Percentiles rank a stretch among this genome's conserved stretches.
These are phyloP conservation scores for Vicia villosa DNA, from an alignment of 306 rosid genomes.

Conservation along the genomic window DNA sequence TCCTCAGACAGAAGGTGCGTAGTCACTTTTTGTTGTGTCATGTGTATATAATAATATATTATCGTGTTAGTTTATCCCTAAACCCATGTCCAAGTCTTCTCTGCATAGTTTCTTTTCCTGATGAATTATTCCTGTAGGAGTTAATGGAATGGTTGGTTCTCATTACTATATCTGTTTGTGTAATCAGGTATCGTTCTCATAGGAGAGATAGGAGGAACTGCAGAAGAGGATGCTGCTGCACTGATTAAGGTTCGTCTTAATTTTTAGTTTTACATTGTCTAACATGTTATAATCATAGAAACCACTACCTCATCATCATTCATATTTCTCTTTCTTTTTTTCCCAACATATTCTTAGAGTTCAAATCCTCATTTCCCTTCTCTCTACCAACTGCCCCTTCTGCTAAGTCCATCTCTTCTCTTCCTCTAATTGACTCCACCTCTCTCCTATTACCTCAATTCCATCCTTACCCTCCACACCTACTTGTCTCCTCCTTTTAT, in stretches of 20 bases:
- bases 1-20: slow-evolving; percentile 95
- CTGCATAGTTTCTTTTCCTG: slow-evolving; percentile 27
- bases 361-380: not conserved
- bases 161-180: slow-evolving; percentile 23
- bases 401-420: not conserved
- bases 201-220: slow-evolving; percentile 99
- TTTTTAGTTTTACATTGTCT: not conserved
- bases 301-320: no score
- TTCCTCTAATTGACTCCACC: not conserved
- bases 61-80: not conserved
- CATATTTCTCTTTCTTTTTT: not conserved
- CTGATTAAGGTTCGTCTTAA: slow-evolving; percentile 75
- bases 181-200: slow-evolving; percentile 82
- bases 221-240: slow-evolving; percentile 99
- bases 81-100: slow-evolving; percentile 1
- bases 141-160: slow-evolving; percentile 19
- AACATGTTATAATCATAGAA: no score
- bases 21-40: slow-evolving; percentile 14
- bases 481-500: slow-evolving; percentile 13
- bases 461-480: slow-evolving; percentile 4
- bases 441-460: slow-evolving; percentile 7
- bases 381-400: not conserved
- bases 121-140: slow-evolving; percentile 14
- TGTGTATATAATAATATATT: not conserved
- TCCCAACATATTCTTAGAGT: not conserved